A percentile compares a stretch with the other conserved stretches of the same genome.
These are phyloP conservation scores for Neofusicoccum umdonicola DNA, from an alignment of 2,329 filamentous ascomycete genomes.

Conservation along the genomic window DNA sequence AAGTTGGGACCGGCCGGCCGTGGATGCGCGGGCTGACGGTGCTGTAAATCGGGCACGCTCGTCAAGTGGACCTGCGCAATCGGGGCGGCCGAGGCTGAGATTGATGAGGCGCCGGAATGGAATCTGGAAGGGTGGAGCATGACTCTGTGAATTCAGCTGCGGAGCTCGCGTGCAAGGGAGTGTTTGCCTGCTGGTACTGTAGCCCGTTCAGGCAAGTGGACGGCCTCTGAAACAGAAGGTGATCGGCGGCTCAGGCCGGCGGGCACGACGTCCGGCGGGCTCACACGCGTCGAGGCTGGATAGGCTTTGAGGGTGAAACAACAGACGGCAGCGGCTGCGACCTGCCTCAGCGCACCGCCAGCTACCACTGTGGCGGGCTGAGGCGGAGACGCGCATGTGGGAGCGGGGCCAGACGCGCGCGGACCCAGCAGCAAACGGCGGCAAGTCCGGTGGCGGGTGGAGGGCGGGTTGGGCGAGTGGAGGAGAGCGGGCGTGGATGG, in stretches of 20 bases:
- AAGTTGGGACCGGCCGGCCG: not conserved
- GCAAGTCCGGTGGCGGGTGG: not conserved
- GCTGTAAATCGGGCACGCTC: not conserved
- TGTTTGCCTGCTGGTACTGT: no score
- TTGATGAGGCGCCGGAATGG: no score
- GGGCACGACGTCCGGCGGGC: not conserved
- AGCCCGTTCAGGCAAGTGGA: not conserved
- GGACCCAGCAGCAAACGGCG: not conserved
- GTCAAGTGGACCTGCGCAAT: no score
- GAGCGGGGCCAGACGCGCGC: not conserved
- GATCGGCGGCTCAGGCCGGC: not conserved
- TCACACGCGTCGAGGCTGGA: not conserved
- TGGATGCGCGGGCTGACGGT: not conserved
- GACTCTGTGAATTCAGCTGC: not conserved
- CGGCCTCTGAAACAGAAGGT: not conserved
- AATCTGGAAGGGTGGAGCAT: not conserved
- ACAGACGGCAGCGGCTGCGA: not conserved
- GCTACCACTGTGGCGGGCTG: no score
- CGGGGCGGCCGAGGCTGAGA: not conserved
- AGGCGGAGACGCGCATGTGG: not conserved
- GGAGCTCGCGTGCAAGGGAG: no score
- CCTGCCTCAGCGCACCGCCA: not conserved
- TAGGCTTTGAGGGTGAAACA: slow-evolving; percentile 8
- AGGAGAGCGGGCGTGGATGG: not conserved
- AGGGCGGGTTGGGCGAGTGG: not conserved